phyloP scores from a whole-genome alignment of 129 eudicot species.

The Scalesia atractyloides region DNA sequence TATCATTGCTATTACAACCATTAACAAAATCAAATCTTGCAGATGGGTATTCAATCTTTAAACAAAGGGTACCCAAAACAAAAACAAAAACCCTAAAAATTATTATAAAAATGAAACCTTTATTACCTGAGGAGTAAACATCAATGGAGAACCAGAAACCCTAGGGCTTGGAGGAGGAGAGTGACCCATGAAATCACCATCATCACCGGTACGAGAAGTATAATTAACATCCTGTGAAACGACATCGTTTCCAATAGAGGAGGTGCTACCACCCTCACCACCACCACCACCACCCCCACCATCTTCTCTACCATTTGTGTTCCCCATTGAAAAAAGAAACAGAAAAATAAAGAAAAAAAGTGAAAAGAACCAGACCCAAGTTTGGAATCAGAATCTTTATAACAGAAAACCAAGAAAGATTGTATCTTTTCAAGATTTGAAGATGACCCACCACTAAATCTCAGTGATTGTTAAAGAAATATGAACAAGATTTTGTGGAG shows the following conservation, averaged over 20 bases:
- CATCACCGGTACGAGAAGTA: slow-evolving; percentile 34
- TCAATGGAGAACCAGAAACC: slow-evolving; percentile 87
- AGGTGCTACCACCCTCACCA: slow-evolving; percentile 43
- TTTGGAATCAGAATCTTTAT: slow-evolving; percentile 20
- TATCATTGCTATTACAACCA: background rate
- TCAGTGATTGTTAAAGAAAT: slow-evolving; percentile 24
- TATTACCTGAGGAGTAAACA: slow-evolving; percentile 98
- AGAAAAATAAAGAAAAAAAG: background rate
- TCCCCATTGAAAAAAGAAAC: slow-evolving; percentile 54
- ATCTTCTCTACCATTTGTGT: slow-evolving; percentile 92
- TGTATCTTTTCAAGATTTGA: background rate
- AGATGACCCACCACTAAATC: slow-evolving; percentile 29
- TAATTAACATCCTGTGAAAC: slow-evolving; percentile 40
- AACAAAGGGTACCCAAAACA: background rate
- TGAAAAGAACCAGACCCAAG: background rate
- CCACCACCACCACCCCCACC: slow-evolving; percentile 42
- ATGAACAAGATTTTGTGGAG: slow-evolving; percentile 8
- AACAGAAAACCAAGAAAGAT: background rate
- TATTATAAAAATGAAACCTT: background rate
- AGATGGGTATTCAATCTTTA: background rate
- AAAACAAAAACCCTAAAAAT: slow-evolving; percentile 3
- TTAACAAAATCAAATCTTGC: slow-evolving; percentile 5
- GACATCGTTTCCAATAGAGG: slow-evolving; percentile 51
- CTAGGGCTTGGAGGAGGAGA: slow-evolving; percentile 97
- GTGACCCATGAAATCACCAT: slow-evolving; percentile 62